phyloP scores from a whole-genome alignment of 129 eudicot species.

The Lactuca sativa region DNA sequence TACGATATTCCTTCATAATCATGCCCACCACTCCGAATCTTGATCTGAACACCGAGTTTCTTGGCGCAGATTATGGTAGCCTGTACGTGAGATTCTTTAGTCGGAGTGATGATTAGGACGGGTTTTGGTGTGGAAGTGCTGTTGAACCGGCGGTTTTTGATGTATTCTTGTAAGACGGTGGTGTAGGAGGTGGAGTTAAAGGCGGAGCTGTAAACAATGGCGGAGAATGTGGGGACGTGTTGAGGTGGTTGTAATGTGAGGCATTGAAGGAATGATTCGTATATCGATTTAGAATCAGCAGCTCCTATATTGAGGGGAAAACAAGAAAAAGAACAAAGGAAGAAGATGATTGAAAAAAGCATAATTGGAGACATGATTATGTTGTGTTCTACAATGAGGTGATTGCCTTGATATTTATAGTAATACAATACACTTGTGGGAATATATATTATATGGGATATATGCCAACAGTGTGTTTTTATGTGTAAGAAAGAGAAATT shows the following conservation, averaged over 20 bases:
- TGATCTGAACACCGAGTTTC: conserved; percentile 21
- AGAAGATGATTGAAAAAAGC: background rate
- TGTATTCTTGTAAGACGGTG: conserved; percentile 22
- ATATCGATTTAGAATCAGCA: conserved; percentile 1
- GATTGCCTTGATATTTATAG: background rate
- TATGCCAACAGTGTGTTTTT: background rate
- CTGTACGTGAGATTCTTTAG: conserved; percentile 30
- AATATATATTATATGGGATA: too few species aligned
- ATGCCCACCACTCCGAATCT: conserved; percentile 41
- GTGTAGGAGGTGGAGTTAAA: conserved; percentile 22
- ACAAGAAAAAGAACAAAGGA: background rate
- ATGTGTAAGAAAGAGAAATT: background rate
- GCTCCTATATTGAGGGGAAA: background rate
- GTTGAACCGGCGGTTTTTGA: conserved; percentile 33
- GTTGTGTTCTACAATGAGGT: background rate
- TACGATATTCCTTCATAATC: conserved; percentile 44
- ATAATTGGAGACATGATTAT: background rate
- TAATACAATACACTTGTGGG: too few species aligned
- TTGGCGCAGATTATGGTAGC: conserved; percentile 35
- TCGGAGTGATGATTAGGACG: conserved; percentile 26
- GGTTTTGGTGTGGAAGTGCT: conserved; percentile 32
- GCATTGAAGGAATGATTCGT: conserved; percentile 24
- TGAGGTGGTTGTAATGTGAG: conserved; percentile 6
- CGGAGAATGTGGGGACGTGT: conserved; percentile 23
- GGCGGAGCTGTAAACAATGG: conserved; percentile 30